Evolutionary conservation across 805 yeast genomes (phyloP), one percentile per base, ranked within the genome.

Genomic region (Candida silvicultrix): DNA sequence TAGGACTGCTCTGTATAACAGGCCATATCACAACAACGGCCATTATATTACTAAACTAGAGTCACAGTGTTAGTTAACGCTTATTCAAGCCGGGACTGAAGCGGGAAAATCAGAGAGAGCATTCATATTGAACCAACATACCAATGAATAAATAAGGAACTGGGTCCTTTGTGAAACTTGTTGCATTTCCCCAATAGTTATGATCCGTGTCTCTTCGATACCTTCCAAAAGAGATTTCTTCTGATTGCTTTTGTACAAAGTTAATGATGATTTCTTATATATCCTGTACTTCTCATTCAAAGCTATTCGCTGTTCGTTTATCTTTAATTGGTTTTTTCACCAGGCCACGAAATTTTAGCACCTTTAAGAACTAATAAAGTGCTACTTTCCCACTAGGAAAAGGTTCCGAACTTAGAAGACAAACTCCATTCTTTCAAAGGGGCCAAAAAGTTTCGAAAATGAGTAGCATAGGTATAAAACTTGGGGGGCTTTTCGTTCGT

Each of bases 381-480:
- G 25, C 9, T 23, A 28, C 4, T 14, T 28, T 28, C 12, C 31
- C 31, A 28, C n/a, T n/a, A n/a, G n/a, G n/a, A n/a, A n/a, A n/a
- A n/a, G n/a, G n/a, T n/a, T n/a, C n/a, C n/a, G n/a, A n/a, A n/a
- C n/a, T n/a, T n/a, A n/a, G n/a, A n/a, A n/a, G n/a, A n/a, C n/a
- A n/a, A n/a, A n/a, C n/a, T n/a, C n/a, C n/a, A n/a, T n/a, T n/a
- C n/a, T n/a, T n/a, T n/a, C n/a, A n/a, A n/a, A n/a, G n/a, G n/a
- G n/a, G n/a, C n/a, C n/a, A n/a, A n/a, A 5, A 35, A 6, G 5
- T 3, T n/a, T 15, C 15, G 19, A 2, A 10, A 18, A 85, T 86
- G 94, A 85, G 92, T 67, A 79, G 85, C 22, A 75, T 87, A 34
- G 89, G 90, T 10, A 71, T 86, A 42, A 87, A 87, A 60, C 66